Evolutionary conservation across 2,329 filamentous ascomycete species (phyloP).

Genomic region (Bipolaris sorokiniana): DNA sequence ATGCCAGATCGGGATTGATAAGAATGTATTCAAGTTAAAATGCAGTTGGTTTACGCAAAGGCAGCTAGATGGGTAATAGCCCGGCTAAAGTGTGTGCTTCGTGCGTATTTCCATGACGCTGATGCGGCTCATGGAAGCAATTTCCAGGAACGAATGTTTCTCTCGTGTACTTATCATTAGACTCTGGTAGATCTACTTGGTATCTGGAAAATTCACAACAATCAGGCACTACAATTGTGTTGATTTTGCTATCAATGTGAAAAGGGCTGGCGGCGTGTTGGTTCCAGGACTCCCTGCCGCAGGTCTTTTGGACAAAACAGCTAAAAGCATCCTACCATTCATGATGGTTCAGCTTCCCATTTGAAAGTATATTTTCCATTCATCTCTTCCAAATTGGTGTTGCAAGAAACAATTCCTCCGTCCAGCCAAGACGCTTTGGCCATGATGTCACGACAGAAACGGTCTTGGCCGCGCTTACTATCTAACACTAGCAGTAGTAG

Average conservation of each 20-base stretch:
- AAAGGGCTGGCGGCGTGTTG: neutral
- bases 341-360: neutral
- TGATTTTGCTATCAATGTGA: neutral
- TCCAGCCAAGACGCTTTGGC: neutral
- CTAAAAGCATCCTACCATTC: neutral
- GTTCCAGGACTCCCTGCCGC: neutral
- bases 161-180: neutral
- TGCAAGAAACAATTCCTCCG: neutral
- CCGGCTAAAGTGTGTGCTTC: neutral
- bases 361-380: too few relatives aligned
- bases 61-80: neutral
- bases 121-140: neutral
- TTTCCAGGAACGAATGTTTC: neutral
- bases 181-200: neutral
- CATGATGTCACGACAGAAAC: slow-evolving; percentile 6
- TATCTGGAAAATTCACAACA: neutral
- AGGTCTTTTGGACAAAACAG: neutral
- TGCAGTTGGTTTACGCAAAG: neutral
- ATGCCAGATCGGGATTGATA: neutral
- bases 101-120: neutral
- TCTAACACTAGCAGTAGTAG: neutral
- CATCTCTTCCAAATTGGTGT: neutral
- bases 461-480: slow-evolving; percentile 18
- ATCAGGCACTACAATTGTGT: neutral
- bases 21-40: neutral